phyloP scores from a whole-genome alignment of 441 rosid species.

The Bruguiera hainesii region DNA sequence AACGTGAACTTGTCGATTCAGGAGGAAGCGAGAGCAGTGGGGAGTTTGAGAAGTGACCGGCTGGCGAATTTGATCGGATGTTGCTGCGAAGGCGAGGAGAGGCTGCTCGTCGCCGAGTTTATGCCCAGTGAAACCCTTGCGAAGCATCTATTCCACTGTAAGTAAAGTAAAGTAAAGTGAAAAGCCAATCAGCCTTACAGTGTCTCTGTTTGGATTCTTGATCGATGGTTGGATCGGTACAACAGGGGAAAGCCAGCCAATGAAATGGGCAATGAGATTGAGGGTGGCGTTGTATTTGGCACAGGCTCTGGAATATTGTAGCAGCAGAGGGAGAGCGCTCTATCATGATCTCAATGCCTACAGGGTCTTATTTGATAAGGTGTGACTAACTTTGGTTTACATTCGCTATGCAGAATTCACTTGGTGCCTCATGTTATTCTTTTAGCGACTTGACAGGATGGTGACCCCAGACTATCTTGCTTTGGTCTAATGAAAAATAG shows the following conservation, averaged over 20 bases:
- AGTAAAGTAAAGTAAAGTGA: neutral
- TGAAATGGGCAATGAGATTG: constrained; percentile 98
- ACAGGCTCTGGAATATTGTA: constrained; percentile 85
- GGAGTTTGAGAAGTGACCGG: constrained; percentile 73
- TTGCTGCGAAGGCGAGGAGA: constrained; percentile 90
- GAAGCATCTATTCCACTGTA: constrained; percentile 92
- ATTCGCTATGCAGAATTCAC: neutral
- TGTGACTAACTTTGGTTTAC: constrained; percentile 15
- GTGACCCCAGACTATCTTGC: constrained; percentile 90
- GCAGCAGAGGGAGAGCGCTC: constrained; percentile 81
- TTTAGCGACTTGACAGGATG: constrained; percentile 53
- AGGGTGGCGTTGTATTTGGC: constrained; percentile 91
- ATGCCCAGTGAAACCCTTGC: constrained; percentile 91
- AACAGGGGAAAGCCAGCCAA: constrained; percentile 90
- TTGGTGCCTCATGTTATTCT: constrained; percentile 16
- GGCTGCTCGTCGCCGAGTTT: constrained; percentile 87
- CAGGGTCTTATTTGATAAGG: constrained; percentile 91
- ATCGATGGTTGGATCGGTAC: constrained; percentile 18
- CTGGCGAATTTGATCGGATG: constrained; percentile 85
- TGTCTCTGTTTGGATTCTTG: neutral
- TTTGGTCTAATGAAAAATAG: constrained; percentile 98
- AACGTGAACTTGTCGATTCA: constrained; percentile 9
- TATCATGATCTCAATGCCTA: constrained; percentile 97
- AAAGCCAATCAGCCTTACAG: too few species aligned
- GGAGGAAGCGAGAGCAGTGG: constrained; percentile 93